phyloP scores from a whole-genome alignment of 2,329 filamentous ascomycete species.

The Fonsecaea pedrosoi region DNA sequence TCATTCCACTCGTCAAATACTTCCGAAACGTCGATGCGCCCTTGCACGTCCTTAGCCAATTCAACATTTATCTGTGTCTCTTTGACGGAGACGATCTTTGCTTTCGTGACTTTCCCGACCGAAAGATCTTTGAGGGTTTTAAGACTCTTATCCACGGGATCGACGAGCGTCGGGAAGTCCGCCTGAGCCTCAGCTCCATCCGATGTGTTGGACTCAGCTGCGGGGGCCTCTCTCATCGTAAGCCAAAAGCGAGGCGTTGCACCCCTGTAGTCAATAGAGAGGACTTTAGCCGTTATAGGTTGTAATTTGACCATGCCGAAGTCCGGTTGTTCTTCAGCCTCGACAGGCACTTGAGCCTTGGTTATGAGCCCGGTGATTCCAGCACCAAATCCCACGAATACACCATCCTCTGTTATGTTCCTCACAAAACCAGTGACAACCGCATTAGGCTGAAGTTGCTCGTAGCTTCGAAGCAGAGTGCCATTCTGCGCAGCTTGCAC shows the following conservation, averaged over 20 bases:
- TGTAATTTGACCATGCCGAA: constrained; percentile 83
- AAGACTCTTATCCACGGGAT: constrained; percentile 70
- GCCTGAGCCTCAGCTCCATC: constrained; percentile 40
- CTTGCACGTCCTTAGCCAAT: constrained; percentile 84
- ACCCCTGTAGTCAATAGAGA: constrained; percentile 70
- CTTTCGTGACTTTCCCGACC: constrained; percentile 76
- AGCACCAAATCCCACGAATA: constrained; percentile 88
- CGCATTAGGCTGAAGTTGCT: constrained; percentile 72
- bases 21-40: constrained; percentile 91
- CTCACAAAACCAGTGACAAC: constrained; percentile 79
- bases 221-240: constrained; percentile 62
- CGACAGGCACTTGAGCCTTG: constrained; percentile 76
- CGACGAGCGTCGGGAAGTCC: constrained; percentile 54
- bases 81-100: constrained; percentile 81
- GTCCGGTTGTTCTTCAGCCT: constrained; percentile 69
- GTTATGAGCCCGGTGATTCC: constrained; percentile 79
- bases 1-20: constrained; percentile 87
- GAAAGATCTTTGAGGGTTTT: constrained; percentile 73
- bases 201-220: constrained; percentile 45
- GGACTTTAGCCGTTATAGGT: constrained; percentile 74
- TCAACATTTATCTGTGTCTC: constrained; percentile 91
- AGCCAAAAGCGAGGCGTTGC: constrained; percentile 70
- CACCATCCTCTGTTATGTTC: constrained; percentile 79
- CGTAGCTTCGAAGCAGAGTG: constrained; percentile 73
- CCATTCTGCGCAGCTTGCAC: constrained; percentile 75